phyloP scores from a whole-genome alignment of 2,329 filamentous ascomycete species.

The Eurotiales sp. region DNA sequence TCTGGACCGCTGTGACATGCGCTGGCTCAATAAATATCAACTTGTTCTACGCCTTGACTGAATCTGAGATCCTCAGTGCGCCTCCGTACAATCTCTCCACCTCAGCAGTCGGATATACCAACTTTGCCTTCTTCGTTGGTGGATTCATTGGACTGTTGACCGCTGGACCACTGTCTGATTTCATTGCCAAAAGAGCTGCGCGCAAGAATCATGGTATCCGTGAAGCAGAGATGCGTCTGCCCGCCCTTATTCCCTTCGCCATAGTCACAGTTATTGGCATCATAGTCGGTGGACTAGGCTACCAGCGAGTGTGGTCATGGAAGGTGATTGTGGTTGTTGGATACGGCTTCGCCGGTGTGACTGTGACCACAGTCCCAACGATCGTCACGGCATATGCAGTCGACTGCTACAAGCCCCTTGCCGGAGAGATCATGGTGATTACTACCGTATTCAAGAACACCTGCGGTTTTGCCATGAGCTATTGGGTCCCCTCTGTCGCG shows the following conservation, averaged over 20 bases:
- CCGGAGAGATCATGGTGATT: conserved; percentile 45
- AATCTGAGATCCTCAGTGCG: conserved; percentile 44
- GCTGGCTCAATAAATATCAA: conserved; percentile 37
- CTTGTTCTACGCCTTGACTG: conserved; percentile 50
- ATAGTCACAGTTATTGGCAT: conserved; percentile 49
- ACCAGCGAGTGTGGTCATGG: conserved; percentile 49
- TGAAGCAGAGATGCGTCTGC: conserved; percentile 60
- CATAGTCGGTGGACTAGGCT: conserved; percentile 48
- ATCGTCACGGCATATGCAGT: conserved; percentile 45
- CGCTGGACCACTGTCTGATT: conserved; percentile 54
- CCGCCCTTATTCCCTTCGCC: conserved; percentile 50
- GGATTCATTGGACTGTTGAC: conserved; percentile 43
- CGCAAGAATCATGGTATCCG: conserved; percentile 53
- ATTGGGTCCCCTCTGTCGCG: conserved; percentile 15
- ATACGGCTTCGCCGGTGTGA: conserved; percentile 42
- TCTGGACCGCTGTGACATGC: conserved; percentile 34
- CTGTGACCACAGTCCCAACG: conserved; percentile 40
- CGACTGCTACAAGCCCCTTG: conserved; percentile 46
- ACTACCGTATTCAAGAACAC: conserved; percentile 45
- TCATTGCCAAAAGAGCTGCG: conserved; percentile 49
- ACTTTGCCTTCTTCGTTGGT: conserved; percentile 45
- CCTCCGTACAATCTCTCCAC: conserved; percentile 46
- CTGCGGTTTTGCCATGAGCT: conserved; percentile 35
- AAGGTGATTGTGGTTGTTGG: conserved; percentile 48
- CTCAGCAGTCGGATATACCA: conserved; percentile 47